Conservation (phyloP, 306 rosid genomes). For the Mucuna pruriens region DNA sequence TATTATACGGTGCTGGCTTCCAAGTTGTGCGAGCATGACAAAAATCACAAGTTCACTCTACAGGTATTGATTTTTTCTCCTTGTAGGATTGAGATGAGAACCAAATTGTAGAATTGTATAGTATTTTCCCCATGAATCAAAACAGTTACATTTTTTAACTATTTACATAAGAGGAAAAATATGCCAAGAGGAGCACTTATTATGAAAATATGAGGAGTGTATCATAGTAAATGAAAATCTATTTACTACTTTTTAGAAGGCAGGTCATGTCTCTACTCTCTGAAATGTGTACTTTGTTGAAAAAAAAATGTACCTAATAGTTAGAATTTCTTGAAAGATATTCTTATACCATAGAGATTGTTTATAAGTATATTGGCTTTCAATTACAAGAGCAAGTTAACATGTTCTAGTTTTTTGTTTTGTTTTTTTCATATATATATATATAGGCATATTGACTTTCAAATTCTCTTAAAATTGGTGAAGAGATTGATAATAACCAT, state of each 20-base stretch:
- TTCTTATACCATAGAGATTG: neutral
- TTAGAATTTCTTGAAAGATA: neutral
- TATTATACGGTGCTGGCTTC: constrained; percentile 84
- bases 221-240: neutral
- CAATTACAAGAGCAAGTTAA: neutral
- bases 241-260: neutral
- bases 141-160: neutral
- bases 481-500: neutral
- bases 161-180: neutral
- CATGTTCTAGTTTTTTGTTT: neutral
- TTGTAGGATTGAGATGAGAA: neutral
- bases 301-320: neutral
- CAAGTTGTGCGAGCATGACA: constrained; percentile 91
- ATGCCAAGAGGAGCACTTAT: neutral
- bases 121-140: neutral
- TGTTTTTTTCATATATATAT: neutral
- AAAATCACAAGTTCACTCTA: constrained; percentile 91
- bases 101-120: neutral
- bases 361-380: neutral
- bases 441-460: neutral
- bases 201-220: neutral
- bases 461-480: neutral
- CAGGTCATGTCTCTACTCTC: neutral
- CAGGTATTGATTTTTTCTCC: constrained; percentile 62
- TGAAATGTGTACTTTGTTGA: neutral